Evolutionary conservation across 78 protist genomes (phyloP), one percentile per base, ranked within the genome.

Genomic region (Trichosphaerium sp.): DNA sequence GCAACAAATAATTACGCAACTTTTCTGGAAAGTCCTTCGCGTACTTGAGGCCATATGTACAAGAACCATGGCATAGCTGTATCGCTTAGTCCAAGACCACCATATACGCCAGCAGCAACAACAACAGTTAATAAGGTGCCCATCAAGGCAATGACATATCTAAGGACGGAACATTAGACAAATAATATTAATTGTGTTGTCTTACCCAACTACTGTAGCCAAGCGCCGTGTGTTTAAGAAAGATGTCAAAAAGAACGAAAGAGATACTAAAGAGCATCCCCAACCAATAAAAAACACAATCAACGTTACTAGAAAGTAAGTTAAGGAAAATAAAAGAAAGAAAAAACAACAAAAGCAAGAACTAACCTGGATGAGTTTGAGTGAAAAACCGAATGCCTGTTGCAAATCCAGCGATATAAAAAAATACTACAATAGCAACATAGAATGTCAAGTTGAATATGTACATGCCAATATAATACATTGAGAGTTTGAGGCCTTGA

Each of bases 131-230:
- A 43, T 63, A 74, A 39, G 8, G 78, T 70, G 40, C 82, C 62
- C 15, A 82, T 69, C 41, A 81, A 64, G 18, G 77, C 82, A 2
- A 81, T 42, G 37, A 72, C 66, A 21, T 82, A 82, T n/a, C n/a
- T n/a, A n/a, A n/a, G n/a, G n/a, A n/a, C n/a, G n/a, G n/a, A n/a
- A n/a, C n/a, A n/a, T n/a, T n/a, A n/a, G n/a, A n/a, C n/a, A n/a
- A n/a, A n/a, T n/a, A n/a, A n/a, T n/a, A n/a, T n/a, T n/a, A n/a
- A n/a, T n/a, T n/a, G n/a, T n/a, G n/a, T n/a, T n/a, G n/a, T n/a
- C n/a, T n/a, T n/a, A n/a, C 6, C 82, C 65, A 32, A 74, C 34
- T 1, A 82, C 69, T 37, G 82, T 68, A 0, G 82, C 87, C 28
- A 49, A 37, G 14, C 78, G 12, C 14, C 77, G 65, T 41, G 58